These are phyloP conservation scores for Sonneratia caseolaris DNA, from an alignment of 345 rosid species.

Conservation along the genomic window DNA sequence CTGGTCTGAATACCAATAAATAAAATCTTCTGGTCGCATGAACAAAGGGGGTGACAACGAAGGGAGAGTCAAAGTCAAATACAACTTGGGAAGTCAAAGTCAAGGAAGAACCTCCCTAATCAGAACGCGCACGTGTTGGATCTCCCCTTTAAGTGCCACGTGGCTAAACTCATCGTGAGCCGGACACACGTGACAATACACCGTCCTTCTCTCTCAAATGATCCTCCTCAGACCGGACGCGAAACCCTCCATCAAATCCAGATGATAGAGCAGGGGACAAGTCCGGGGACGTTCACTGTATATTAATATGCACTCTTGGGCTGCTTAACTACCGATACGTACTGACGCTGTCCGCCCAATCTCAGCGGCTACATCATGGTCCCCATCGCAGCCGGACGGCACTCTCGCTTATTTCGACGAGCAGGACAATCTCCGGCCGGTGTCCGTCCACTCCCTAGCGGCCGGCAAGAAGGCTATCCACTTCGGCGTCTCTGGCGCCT, in stretches of 20 bases:
- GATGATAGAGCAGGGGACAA: background rate
- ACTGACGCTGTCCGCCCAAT: background rate
- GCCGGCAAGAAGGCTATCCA: conserved; percentile 74
- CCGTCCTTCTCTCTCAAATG: background rate
- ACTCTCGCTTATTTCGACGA: conserved; percentile 73
- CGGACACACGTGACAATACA: no score
- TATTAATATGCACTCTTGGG: background rate
- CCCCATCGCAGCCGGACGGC: conserved; percentile 80
- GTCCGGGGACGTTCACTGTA: conserved; percentile 1
- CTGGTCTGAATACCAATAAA: no score
- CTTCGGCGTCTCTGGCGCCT: conserved; percentile 97
- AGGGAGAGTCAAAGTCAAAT: no score
- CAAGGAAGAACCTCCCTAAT: no score
- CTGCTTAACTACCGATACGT: no score
- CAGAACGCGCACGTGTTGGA: no score
- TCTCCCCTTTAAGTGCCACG: no score
- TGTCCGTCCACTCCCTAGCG: conserved; percentile 71
- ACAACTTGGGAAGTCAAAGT: no score
- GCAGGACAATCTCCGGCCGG: conserved; percentile 65
- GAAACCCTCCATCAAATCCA: conserved; percentile 9
- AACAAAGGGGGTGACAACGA: no score
- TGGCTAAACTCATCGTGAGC: background rate
- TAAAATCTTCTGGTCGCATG: no score
- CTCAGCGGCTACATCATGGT: conserved; percentile 37
- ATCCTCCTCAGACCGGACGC: conserved; percentile 10